Base-by-base conservation (phyloP, 2,329 filamentous ascomycete genomes). In the Cladophialophora bantiana region DNA sequence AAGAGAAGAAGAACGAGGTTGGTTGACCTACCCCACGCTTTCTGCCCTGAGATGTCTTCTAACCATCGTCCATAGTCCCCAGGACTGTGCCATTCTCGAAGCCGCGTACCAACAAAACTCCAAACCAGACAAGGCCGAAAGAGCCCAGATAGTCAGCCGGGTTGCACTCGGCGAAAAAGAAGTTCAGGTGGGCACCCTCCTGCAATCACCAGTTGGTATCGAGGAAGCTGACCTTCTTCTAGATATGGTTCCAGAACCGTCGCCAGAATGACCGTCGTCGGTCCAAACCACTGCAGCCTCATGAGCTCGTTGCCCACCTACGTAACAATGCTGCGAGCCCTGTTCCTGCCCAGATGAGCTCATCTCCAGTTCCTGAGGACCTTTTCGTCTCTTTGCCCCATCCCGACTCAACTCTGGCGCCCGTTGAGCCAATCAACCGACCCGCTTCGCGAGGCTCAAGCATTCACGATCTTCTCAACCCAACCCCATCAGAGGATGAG, bases 221-320 rank as follows among this genome's bases (percentile, higher is more conserved):
- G 72, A 72, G 7, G 31, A 26, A 64, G 72, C 74, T 78, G 75
- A 80, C 58, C 48, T 20, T 36, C 7, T 31, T 35, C 10, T 64
- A 97, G 94, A 97, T 97, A 74, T 98, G 94, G 94, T 97, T 97
- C 80, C 94, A 97, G 76, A 97, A 97, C 76, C 88, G 93, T 75
- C 87, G 94, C 71, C 94, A 98, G 78, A 97, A 96, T 79, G 92
- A 96, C 77, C 88, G 94, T 73, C 88, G 94, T 72, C 96, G 94
- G 82, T 93, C 92, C 63, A 90, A 92, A 73, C 93, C 94, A 55
- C 84, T 96, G 42, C 87, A 92, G 34, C 87, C 90, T 9, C 89
- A 93, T 77, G 92, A 95, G 77, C 85, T 94, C 62, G 88, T 81
- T 26, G 76, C 77, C 7, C 79, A 74, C 62, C 54, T 74, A 13